Evolutionary conservation across 805 yeast species (phyloP).

Genomic region (Saturnispora kantuleensis): DNA sequence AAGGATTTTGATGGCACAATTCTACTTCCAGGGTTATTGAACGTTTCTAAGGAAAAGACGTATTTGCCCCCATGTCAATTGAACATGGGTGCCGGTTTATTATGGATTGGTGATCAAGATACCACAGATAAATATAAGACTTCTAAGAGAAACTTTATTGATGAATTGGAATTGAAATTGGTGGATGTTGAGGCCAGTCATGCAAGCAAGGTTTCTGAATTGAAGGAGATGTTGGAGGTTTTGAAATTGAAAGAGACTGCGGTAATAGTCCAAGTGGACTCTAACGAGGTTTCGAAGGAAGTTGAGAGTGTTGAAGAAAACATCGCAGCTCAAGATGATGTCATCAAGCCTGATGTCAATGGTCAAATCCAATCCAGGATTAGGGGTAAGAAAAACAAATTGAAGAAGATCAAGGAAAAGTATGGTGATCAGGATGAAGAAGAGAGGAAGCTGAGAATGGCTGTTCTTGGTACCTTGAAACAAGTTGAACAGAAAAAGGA

Average conservation of each 20-base stretch:
- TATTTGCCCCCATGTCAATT: conserved; percentile 70
- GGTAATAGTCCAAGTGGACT: conserved; percentile 4
- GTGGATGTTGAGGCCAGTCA: conserved; percentile 22
- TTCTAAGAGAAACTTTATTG: conserved; percentile 18
- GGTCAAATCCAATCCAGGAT: conserved; percentile 32
- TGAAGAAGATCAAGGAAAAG: conserved; percentile 72
- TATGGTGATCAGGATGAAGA: conserved; percentile 91
- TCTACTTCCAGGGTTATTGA: conserved; percentile 53
- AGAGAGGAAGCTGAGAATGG: conserved; percentile 65
- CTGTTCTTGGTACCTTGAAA: conserved; percentile 76
- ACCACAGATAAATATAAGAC: conserved; percentile 30
- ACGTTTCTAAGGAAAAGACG: conserved; percentile 42
- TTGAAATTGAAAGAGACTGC: conserved; percentile 14
- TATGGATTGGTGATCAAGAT: conserved; percentile 61
- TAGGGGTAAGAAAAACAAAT: conserved; percentile 78
- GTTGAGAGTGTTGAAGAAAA: not conserved
- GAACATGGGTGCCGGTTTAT: conserved; percentile 81
- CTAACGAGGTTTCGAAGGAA: not conserved
- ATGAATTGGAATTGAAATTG: conserved; percentile 22
- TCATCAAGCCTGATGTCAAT: conserved; percentile 13
- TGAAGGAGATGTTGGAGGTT: conserved; percentile 23
- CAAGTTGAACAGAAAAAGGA: conserved; percentile 29
- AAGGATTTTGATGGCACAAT: conserved; percentile 48
- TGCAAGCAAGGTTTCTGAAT: conserved; percentile 21
- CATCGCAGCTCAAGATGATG: not conserved